Evolutionary conservation across 2,329 filamentous ascomycete species (phyloP), one percentile per base, ranked within the genome.

Genomic region (Colletotrichum destructivum): DNA sequence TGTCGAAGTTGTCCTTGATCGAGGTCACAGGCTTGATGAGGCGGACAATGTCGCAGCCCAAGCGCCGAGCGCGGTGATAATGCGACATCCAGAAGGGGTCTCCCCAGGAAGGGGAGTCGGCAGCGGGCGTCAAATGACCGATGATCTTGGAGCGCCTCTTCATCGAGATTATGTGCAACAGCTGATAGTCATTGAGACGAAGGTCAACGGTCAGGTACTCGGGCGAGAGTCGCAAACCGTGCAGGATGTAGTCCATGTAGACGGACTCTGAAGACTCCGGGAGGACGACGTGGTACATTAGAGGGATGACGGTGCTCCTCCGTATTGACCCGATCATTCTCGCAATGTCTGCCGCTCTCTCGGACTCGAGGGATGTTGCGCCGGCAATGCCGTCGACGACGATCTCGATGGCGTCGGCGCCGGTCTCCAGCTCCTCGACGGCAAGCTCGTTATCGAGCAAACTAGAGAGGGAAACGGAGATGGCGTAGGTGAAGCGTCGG

Each of bases 351-450:
- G 84, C 83, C 2, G 84, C 84, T 38, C 86, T 78, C 64, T 79
- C 76, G 64, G 78, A 64, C 64, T 76, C 62, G 74, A 76, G 16
- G 59, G 76, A 49, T 4, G 49, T 42, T 9, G 66, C 49, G 15
- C 61, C 70, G 15, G 73, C 74, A 38, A 73, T 69, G 12, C 61
- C 38, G 66, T 88, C 86, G 26, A 92, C 81, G 16, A 88, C 84
- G 4, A 93, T 81, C 76, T 93, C 90, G 42, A 93, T 88, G 7
- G 90, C 91, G 78, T 94, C 92, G 3, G 87, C 88, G 4, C 90
- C 91, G n/a, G 87, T 87, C 71, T 92, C 91, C 23, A 92, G 80
- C 35, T 90, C 88, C 74, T 92, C 90, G 13, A 93, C 86, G 69
- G 93, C 88, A 23, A 91, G 76, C 2, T 86, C 81, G 13, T 83